These are phyloP conservation scores for Aurinia saxatilis DNA, from an alignment of 345 rosid genomes.

Conservation along the genomic window DNA sequence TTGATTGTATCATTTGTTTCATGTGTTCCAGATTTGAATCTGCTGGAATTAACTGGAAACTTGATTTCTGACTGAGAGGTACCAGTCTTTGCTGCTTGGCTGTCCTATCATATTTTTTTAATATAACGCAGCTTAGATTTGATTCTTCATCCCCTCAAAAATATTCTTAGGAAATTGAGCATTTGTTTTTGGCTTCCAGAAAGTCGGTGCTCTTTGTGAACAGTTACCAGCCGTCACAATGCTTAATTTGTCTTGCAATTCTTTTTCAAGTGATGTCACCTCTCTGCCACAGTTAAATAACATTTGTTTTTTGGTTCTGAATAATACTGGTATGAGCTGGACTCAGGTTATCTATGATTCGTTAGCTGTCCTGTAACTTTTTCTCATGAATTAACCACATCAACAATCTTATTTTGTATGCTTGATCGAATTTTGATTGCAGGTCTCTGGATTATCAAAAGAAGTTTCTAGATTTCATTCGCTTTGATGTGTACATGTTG, in stretches of 20 bases:
- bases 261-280: slow-evolving; percentile 37
- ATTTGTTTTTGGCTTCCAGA: slow-evolving; percentile 39
- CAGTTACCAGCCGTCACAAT: slow-evolving; percentile 59
- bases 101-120: neutral
- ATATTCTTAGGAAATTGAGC: neutral
- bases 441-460: too few relatives aligned
- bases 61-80: slow-evolving; percentile 91
- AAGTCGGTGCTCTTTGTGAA: slow-evolving; percentile 56
- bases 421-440: too few relatives aligned
- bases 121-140: neutral
- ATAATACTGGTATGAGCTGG: slow-evolving; percentile 51
- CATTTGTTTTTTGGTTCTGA: slow-evolving; percentile 68
- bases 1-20: neutral
- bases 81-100: slow-evolving; percentile 3
- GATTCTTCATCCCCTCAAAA: neutral
- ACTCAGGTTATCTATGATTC: too few relatives aligned
- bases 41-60: slow-evolving; percentile 89
- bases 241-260: slow-evolving; percentile 64
- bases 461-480: too few relatives aligned
- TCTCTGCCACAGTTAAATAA: slow-evolving; percentile 46
- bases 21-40: slow-evolving; percentile 52
- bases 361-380: too few relatives aligned
- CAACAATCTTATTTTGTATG: too few relatives aligned
- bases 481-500: too few relatives aligned
- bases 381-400: too few relatives aligned